A percentile compares a stretch with the other conserved stretches of the same genome.
These are phyloP conservation scores for Eimeria sp. DNA, from an alignment of 169 alveolate genomes.

Conservation along the genomic window DNA sequence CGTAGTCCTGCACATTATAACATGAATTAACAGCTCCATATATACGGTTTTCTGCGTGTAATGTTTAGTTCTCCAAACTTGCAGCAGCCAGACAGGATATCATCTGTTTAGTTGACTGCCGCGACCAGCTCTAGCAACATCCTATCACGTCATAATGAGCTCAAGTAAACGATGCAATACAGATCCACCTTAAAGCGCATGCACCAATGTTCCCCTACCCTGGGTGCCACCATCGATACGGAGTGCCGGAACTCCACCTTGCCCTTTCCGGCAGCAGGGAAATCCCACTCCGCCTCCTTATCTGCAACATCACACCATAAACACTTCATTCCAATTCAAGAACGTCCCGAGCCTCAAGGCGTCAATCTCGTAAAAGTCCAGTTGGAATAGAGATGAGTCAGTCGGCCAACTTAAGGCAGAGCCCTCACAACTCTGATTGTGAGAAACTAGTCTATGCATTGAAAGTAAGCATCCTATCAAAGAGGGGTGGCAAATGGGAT, in stretches of 20 bases:
- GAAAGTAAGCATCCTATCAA: neutral
- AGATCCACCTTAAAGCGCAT: neutral
- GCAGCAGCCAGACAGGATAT: neutral
- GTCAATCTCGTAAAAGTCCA: too few relatives aligned
- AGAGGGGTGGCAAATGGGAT: neutral
- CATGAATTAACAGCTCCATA: neutral
- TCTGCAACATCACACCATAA: conserved; percentile 49
- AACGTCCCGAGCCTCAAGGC: neutral
- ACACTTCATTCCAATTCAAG: neutral
- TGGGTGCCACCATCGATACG: conserved; percentile 72
- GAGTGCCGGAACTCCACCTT: conserved; percentile 77
- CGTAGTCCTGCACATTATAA: conserved; percentile 46
- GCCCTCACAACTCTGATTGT: neutral
- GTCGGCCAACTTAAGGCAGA: too few relatives aligned
- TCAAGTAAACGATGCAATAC: neutral
- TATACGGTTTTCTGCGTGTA: neutral
- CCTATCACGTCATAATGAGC: too few relatives aligned
- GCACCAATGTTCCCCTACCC: neutral
- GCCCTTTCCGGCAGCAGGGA: conserved; percentile 77
- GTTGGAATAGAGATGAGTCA: too few relatives aligned
- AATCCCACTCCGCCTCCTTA: conserved; percentile 80
- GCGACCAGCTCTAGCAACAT: neutral
- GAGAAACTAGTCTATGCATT: neutral
- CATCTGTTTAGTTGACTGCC: neutral
- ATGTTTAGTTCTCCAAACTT: neutral